Evolutionary conservation across 345 rosid species (phyloP), one percentile per base, ranked within the genome.

Genomic region (Erysimum cheiranthoides): DNA sequence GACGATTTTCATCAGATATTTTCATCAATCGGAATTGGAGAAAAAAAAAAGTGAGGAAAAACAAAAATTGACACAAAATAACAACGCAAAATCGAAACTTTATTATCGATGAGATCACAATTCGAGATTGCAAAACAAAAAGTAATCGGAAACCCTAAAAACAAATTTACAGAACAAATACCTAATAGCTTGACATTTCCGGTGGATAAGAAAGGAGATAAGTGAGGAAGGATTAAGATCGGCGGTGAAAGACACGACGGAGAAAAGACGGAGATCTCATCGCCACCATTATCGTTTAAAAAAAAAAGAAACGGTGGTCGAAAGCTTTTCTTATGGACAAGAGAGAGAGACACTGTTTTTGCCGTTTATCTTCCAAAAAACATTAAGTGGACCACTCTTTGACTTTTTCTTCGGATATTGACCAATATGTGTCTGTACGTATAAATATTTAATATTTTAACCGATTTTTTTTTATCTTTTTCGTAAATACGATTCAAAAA

Each of bases 201-300:
- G n/a, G 17, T 1, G 45, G 35, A 10, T 2, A 39, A 9, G 30
- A n/a, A 59, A 50, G 47, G 35, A 68, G 14, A 50, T 6, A 2
- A n/a, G 57, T 18, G 16, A 38, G 6, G 46, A 31, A 21, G 6
- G 14, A 25, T 17, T 50, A 43, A 8, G 10, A 49, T 6, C 72
- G 46, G 61, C 54, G 61, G 67, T 13, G 43, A 13, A 60, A 54
- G 36, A 70, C 12, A 42, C 61, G 74, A 10, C 78, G 79, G 74
- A 75, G 46, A 60, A 28, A 17, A 17, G 70, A 36, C 71, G 76
- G 71, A 70, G 80, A 63, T 71, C 71, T 21, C 70, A 70, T 27
- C 27, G 46, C 21, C 56, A 42, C 14, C 35, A 49, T 34, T 35
- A 25, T 21, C 11, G 66, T 27, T 8, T 13, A n/a, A n/a, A n/a